Conservation (phyloP, 2,329 filamentous ascomycete genomes). For the Neofusicoccum ribis region DNA sequence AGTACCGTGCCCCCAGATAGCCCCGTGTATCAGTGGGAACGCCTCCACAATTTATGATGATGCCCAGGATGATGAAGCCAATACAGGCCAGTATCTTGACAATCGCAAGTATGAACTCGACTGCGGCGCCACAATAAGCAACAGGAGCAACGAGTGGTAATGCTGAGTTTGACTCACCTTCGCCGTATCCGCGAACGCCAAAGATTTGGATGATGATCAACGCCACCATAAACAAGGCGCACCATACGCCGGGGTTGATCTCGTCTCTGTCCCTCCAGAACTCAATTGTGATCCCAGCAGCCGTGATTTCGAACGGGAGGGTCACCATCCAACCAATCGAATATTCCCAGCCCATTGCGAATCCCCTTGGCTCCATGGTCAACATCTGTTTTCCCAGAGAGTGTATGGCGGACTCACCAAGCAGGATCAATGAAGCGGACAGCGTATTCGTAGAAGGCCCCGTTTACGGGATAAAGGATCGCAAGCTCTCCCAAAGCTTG, state of each 20-base stretch:
- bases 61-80: constrained; percentile 66
- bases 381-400: constrained; percentile 31
- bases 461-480: constrained; percentile 43
- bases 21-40: constrained; percentile 56
- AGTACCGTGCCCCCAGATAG: constrained; percentile 63
- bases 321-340: constrained; percentile 37
- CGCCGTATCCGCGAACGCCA: constrained; percentile 42
- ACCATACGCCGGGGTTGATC: constrained; percentile 30
- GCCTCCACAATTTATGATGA: constrained; percentile 60
- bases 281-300: constrained; percentile 38
- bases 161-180: constrained; percentile 44
- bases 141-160: constrained; percentile 42
- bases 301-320: constrained; percentile 41
- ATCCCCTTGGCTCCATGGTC: constrained; percentile 27
- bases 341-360: constrained; percentile 40
- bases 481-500: constrained; percentile 45
- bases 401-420: constrained; percentile 40
- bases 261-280: constrained; percentile 34
- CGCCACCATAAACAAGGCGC: constrained; percentile 39
- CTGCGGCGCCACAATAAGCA: constrained; percentile 30
- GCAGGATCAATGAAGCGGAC: constrained; percentile 49
- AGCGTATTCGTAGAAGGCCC: constrained; percentile 43
- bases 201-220: constrained; percentile 41
- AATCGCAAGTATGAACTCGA: constrained; percentile 59
- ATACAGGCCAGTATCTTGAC: constrained; percentile 60